Percentiles rank a stretch among this genome's conserved stretches.
These are phyloP conservation scores for Myriangium duriaei DNA, from an alignment of 2,329 filamentous ascomycete genomes.

Conservation along the genomic window DNA sequence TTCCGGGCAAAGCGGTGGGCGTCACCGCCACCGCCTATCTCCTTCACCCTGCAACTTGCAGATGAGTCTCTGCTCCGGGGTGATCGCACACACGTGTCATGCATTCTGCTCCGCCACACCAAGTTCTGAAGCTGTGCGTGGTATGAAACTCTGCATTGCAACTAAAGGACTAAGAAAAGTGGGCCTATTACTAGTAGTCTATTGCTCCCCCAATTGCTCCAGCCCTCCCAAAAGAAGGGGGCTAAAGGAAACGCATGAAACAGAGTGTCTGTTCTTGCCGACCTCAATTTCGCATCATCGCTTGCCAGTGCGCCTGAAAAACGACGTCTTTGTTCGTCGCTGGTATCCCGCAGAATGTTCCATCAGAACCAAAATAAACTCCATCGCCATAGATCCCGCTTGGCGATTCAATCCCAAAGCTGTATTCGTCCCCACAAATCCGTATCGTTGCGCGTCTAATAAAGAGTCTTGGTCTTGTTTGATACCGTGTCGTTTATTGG, in stretches of 20 bases:
- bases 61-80: too few relatives aligned
- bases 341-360: conserved; percentile 3
- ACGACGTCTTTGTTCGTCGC: too few relatives aligned
- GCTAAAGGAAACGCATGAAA: conserved; percentile 5
- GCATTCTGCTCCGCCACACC: too few relatives aligned
- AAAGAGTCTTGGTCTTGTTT: too few relatives aligned
- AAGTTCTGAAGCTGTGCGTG: too few relatives aligned
- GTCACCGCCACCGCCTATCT: too few relatives aligned
- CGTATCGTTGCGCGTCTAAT: conserved; percentile 6
- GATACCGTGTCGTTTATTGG: conserved; percentile 1
- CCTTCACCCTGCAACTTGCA: too few relatives aligned
- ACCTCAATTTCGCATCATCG: neutral
- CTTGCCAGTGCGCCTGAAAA: conserved; percentile 4
- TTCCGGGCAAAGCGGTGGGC: too few relatives aligned
- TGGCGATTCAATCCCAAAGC: conserved; percentile 6
- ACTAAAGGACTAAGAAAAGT: too few relatives aligned
- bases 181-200: conserved; percentile 8
- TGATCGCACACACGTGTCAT: too few relatives aligned
- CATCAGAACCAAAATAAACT: neutral
- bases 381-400: conserved; percentile 3
- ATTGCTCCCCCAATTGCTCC: too few relatives aligned
- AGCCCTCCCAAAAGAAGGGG: neutral
- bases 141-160: conserved; percentile 8
- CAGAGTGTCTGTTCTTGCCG: conserved; percentile 4
- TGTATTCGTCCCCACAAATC: neutral